Evolutionary conservation across 129 eudicot genomes (phyloP), one percentile per base, ranked within the genome.

Genomic region (Saposhnikovia divaricata): DNA sequence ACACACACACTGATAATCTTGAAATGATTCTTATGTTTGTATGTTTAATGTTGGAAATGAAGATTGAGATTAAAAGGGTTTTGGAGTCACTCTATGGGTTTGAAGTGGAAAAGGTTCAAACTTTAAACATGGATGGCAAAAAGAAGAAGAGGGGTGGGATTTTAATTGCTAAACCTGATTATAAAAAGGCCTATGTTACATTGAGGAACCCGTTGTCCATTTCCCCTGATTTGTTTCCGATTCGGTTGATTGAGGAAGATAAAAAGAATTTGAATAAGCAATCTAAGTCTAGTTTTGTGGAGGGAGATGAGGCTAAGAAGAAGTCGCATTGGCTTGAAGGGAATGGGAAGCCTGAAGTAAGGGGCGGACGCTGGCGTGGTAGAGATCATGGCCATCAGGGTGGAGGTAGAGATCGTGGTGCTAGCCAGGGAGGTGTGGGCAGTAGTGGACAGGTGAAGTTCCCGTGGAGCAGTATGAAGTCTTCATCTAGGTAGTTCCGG

Each of bases 71-170:
- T 65, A 92, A 90, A 89, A 86, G 96, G 86, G 91, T 90, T 39
- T 83, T 95, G 84, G 99, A 95, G 53, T 90, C 96, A 4, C 87
- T 92, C 15, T 95, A 95, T 66, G 96, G 99, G 2, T 92, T 95
- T 78, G 97, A 95, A 81, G 97, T 95, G 3, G 97, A 89, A 19
- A 89, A 89, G 81, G 99, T 95, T 25, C 82, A 84, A 79, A 95
- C 99, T 71, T 89, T 95, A 13, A 92, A 95, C 84, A 95, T 89
- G 99, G 97, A 92, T 6, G 97, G 97, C 23, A 95, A 95, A 86
- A 95, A 85, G 96, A 95, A 90, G 88, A 90, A 92, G 86, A 81
- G 96, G 50, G 97, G 96, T 9, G 97, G 97, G 14, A 48, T 92
- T n/a, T 85, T 92, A 84, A 74, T 95, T 34, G 93, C 96, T 4